Base-by-base conservation (phyloP, 2,329 filamentous ascomycete genomes). In the Aspergillus flavus region DNA sequence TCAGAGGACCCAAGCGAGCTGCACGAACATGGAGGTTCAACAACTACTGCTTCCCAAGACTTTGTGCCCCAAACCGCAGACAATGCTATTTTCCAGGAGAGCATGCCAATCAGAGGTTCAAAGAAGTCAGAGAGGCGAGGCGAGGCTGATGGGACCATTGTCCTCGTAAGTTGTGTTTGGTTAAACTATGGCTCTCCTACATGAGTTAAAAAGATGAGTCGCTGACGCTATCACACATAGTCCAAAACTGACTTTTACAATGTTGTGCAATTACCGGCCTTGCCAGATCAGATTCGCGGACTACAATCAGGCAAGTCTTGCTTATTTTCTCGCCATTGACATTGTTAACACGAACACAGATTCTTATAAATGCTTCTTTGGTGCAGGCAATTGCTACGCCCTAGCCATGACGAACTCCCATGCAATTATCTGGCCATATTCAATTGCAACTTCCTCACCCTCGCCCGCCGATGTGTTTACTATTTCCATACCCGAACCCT, bases 371-470 rank as follows among this genome's bases (percentile, higher is more conserved):
- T 90, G 89, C 72, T 85, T 86, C 36, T 83, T 93, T 64, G 82
- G 87, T 76, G 86, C 85, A 46, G 86, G 83, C 64, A 87, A 81
- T 73, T 91, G 87, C 68, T 92, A 94, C 74, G 94, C 92, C 56
- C 84, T 98, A 61, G 89, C 89, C 54, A 84, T 98, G 61, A 96
- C 92, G 10, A 88, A 90, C 68, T 89, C 90, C 9, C 89, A 94
- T 73, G 95, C 94, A 70, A 86, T 96, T 65, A 88, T 97, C 57
- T 99, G 95, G 95, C 90, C 92, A 19, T 98, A 98, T 79, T 88
- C 88, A 57, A 77, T 79, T 14, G 50, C 71, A 6, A 55, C 65
- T 16, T 72, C 73, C n/a, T 68, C 75, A 12, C 71, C 71, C n/a
- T 69, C 72, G 2, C 69, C 71, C 16, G 62, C 72, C 16, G 90